phyloP scores from a whole-genome alignment of 1,139 yeast species.

The Blastobotrys persicus region DNA sequence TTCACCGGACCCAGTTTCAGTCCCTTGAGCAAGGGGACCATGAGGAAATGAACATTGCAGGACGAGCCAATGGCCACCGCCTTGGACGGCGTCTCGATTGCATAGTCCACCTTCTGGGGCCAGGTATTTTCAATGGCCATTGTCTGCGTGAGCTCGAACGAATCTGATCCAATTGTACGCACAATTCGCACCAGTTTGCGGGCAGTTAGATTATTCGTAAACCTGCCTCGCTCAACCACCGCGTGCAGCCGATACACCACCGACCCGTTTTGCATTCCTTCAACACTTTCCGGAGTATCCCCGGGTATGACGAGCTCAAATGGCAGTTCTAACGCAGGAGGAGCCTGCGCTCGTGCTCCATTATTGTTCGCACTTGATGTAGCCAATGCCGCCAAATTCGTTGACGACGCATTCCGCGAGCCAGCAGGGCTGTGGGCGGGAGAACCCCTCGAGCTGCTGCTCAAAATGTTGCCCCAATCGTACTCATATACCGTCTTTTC shows the following conservation, averaged over 20 bases:
- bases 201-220: constrained; percentile 60
- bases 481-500: constrained; percentile 71
- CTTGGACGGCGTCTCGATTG: constrained; percentile 79
- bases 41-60: constrained; percentile 63
- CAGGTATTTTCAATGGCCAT: constrained; percentile 93
- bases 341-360: constrained; percentile 62
- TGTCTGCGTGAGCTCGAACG: constrained; percentile 85
- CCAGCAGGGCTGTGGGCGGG: constrained; percentile 5
- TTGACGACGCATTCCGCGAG: constrained; percentile 13
- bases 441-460: constrained; percentile 27
- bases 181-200: constrained; percentile 76
- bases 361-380: constrained; percentile 13
- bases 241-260: constrained; percentile 79
- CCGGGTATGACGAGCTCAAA: constrained; percentile 87
- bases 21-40: constrained; percentile 83
- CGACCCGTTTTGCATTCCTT: constrained; percentile 84
- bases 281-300: constrained; percentile 79
- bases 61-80: constrained; percentile 89
- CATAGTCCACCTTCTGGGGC: constrained; percentile 92
- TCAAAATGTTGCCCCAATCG: constrained; percentile 68
- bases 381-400: constrained; percentile 15
- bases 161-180: constrained; percentile 85
- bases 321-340: constrained; percentile 59
- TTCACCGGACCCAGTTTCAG: constrained; percentile 69
- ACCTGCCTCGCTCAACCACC: constrained; percentile 77